Conservation (phyloP, 306 rosid genomes). For the Adenanthera pavonina region DNA sequence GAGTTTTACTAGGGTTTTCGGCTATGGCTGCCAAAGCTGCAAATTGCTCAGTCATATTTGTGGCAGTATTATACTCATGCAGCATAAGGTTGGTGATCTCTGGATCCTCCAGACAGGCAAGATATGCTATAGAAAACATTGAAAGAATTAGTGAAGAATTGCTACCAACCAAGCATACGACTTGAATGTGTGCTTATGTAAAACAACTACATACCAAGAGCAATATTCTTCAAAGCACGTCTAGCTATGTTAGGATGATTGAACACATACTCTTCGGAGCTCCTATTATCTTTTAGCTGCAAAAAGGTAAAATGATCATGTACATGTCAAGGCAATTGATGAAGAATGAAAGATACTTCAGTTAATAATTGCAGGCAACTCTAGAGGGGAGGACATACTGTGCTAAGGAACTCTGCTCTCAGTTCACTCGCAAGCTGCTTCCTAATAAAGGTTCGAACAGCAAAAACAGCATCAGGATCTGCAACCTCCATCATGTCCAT, state of each 20-base stretch:
- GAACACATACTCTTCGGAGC: conserved; percentile 72
- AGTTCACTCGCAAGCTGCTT: conserved; percentile 88
- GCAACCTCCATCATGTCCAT: conserved; percentile 98
- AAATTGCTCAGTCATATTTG: conserved; percentile 98
- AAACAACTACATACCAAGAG: conserved; percentile 68
- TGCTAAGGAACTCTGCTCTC: conserved; percentile 69
- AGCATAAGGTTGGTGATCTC: conserved; percentile 57
- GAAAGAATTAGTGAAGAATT: conserved; percentile 30
- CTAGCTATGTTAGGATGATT: conserved; percentile 80
- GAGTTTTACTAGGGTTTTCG: conserved; percentile 85
- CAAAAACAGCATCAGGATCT: conserved; percentile 97
- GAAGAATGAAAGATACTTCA: conserved; percentile 26
- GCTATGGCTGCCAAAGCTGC: conserved; percentile 91
- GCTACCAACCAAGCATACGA: conserved; percentile 25
- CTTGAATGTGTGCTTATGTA: conserved; percentile 13
- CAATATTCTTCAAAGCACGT: conserved; percentile 90
- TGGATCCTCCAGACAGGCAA: conserved; percentile 72
- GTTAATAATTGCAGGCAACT: conserved; percentile 28
- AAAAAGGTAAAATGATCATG: conserved; percentile 31
- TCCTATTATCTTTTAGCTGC: conserved; percentile 79
- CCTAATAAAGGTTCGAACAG: conserved; percentile 83
- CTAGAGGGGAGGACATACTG: conserved; percentile 54
- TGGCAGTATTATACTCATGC: conserved; percentile 76
- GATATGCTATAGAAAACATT: conserved; percentile 67
- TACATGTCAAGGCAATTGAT: conserved; percentile 14